Percentiles rank a stretch among this genome's conserved stretches.
phyloP scores from a whole-genome alignment of 345 rosid species.

The Hibiscus trionum region DNA sequence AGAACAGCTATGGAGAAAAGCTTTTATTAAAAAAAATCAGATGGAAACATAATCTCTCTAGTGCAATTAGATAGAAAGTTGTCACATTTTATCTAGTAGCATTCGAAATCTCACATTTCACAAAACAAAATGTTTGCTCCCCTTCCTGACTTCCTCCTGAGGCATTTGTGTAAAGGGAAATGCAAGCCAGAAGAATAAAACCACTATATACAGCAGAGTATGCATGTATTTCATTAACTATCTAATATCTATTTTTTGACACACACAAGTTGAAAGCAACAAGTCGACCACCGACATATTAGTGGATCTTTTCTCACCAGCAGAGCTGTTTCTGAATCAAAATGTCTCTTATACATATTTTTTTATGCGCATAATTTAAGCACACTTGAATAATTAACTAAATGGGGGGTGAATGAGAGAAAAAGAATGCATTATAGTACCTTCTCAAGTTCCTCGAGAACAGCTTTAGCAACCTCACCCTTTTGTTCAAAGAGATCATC shows the following conservation, averaged over 20 bases:
- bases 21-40: not conserved
- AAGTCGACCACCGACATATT: too few relatives aligned
- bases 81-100: not conserved
- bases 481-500: slow-evolving; percentile 96
- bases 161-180: not conserved
- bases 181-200: too few relatives aligned
- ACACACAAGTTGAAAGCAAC: too few relatives aligned
- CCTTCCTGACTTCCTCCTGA: not conserved
- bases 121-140: not conserved
- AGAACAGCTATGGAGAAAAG: not conserved
- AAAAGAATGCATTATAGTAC: slow-evolving; percentile 22
- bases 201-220: too few relatives aligned
- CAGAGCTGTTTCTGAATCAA: too few relatives aligned
- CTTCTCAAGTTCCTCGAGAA: slow-evolving; percentile 93
- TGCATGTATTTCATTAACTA: too few relatives aligned
- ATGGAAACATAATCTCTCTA: not conserved
- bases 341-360: not conserved
- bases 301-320: too few relatives aligned
- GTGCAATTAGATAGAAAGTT: not conserved
- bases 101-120: too few relatives aligned
- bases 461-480: slow-evolving; percentile 94
- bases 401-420: not conserved
- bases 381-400: not conserved
- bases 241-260: too few relatives aligned
- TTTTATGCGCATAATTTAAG: not conserved